A percentile compares a stretch with the other conserved stretches of the same genome.
These are phyloP conservation scores for Eucalyptus sideroxylon DNA, from an alignment of 345 rosid genomes.

Conservation along the genomic window DNA sequence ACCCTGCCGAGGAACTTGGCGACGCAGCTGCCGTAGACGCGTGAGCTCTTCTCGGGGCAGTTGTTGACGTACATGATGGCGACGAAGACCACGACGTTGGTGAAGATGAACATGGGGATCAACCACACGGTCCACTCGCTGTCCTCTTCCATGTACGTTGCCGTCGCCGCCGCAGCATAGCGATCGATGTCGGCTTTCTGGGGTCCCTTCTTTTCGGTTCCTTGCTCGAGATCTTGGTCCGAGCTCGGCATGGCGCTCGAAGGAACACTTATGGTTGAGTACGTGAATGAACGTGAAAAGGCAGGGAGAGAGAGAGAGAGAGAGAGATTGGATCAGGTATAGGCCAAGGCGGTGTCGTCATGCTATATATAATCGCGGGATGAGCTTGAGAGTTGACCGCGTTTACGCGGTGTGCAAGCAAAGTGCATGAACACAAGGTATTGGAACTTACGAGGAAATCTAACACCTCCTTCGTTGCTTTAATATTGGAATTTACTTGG, in stretches of 20 bases:
- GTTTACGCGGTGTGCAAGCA: background rate
- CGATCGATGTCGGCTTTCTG: background rate
- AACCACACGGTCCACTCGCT: conserved; percentile 76
- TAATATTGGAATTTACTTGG: background rate
- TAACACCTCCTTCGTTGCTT: background rate
- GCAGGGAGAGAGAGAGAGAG: background rate
- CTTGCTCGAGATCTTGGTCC: conserved; percentile 37
- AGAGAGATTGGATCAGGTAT: background rate
- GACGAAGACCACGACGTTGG: conserved; percentile 49
- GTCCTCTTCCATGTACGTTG: background rate
- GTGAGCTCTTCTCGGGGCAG: conserved; percentile 41
- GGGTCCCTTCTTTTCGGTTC: background rate
- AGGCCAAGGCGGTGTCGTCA: background rate
- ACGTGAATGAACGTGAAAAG: background rate
- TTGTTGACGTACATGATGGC: conserved; percentile 69
- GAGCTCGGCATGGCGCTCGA: background rate
- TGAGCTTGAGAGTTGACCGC: background rate
- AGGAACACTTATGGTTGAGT: background rate
- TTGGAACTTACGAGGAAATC: background rate
- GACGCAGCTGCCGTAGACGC: conserved; percentile 22
- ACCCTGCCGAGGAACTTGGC: conserved; percentile 65
- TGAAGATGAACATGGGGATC: conserved; percentile 60
- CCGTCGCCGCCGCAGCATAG: background rate
- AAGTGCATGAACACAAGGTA: background rate
- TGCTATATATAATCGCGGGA: background rate